A percentile compares a stretch with the other conserved stretches of the same genome.
phyloP scores from a whole-genome alignment of 2,329 filamentous ascomycete genomes.

The Penicillium frequentans region DNA sequence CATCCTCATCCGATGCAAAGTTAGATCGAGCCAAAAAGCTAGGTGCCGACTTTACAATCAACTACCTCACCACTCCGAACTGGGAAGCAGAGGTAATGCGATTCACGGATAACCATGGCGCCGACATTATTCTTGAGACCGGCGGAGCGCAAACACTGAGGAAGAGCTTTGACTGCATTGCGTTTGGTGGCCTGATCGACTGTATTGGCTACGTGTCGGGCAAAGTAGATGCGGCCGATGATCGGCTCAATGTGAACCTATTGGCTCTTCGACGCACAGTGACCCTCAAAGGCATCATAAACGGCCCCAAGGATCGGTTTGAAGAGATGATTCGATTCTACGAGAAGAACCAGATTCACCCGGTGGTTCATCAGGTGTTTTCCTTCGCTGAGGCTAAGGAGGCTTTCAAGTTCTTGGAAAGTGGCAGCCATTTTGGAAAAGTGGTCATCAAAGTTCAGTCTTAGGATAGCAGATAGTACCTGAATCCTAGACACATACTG shows the following conservation, averaged over 20 bases:
- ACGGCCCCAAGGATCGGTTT: conserved; percentile 60
- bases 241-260: conserved; percentile 62
- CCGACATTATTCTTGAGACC: conserved; percentile 53
- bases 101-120: conserved; percentile 48
- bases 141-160: conserved; percentile 53
- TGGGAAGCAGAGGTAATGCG: conserved; percentile 49
- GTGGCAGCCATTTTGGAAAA: conserved; percentile 57
- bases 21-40: conserved; percentile 52
- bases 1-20: conserved; percentile 53
- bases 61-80: conserved; percentile 49
- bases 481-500: neutral
- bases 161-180: conserved; percentile 48
- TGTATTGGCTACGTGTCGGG: conserved; percentile 51
- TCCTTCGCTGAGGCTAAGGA: conserved; percentile 52
- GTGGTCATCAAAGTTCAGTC: conserved; percentile 49
- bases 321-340: conserved; percentile 40
- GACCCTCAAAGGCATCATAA: conserved; percentile 60
- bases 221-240: conserved; percentile 57
- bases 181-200: conserved; percentile 48
- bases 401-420: conserved; percentile 55
- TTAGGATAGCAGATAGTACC: neutral
- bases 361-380: conserved; percentile 57
- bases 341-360: conserved; percentile 33
- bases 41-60: conserved; percentile 50
- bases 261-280: conserved; percentile 52